Base-by-base conservation (phyloP, 208 protist genomes). In the Blastocrithidia nonstop region DNA sequence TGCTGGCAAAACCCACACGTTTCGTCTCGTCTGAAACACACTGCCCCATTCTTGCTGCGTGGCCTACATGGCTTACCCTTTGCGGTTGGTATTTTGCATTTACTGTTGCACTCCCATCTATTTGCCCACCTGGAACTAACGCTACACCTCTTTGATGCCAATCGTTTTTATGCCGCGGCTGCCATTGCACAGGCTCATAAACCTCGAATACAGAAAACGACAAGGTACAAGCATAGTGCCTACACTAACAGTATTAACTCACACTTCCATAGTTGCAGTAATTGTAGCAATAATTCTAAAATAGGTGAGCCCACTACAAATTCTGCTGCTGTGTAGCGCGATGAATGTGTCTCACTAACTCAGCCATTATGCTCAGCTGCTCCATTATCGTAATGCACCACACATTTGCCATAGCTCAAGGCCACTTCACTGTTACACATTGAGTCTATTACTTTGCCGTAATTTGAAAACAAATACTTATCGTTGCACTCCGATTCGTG, bases 1-100 rank as follows among this genome's bases (percentile, higher is more conserved):
- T 77, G 74, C 45, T 96, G 90, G 90, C 87, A 95, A 61, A 55
- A 96, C 59, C 88, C 88, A 6, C 54, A 20, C 15, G 65, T 65
- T 39, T 81, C 84, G 1, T 45, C 61, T 3, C 57, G 59, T 16
- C 57, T 85, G 24, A 73, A 63, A 58, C 50, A 65, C 54, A 68
- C 37, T 5, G 51, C 47, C 16, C 28, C 39, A 0, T 46, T 35
- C 5, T 17, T 44, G 25, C 36, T 81, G 19, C 33, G 51, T 1
- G 70, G 69, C 8, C 57, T 79, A 16, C 48, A 54, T 0, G n/a
- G 11, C 22, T 45, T 85, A 25, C 68, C 68, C 16, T 81, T 63
- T 40, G 80, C 80, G 11, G 59, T 84, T 8, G 81, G 55, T 17
- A 66, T 66, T 25, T 48, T 87, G 29, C 71, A 79, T 26, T 40